Percentiles rank a stretch among this genome's conserved stretches.
Conservation (phyloP, 2,329 filamentous ascomycete genomes). For the Lanzia echinophila region DNA sequence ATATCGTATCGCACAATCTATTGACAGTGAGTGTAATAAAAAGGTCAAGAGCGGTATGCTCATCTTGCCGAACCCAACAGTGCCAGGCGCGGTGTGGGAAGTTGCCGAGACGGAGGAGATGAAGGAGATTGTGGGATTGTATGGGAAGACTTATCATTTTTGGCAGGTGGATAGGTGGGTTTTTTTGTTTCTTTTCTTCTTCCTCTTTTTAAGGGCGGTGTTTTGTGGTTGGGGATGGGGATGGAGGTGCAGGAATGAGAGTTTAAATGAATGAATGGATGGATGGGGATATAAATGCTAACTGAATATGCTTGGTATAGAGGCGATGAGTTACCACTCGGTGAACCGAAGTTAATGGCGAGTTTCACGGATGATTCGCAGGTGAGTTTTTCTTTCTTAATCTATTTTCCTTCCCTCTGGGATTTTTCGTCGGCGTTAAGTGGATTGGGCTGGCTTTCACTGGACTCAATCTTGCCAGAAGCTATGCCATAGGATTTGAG, state of each 20-base stretch:
- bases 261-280: too few species aligned
- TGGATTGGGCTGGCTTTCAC: too few species aligned
- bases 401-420: not conserved
- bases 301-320: slow-evolving; percentile 17
- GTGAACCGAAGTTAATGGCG: slow-evolving; percentile 8
- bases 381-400: not conserved
- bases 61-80: slow-evolving; percentile 55
- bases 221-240: too few species aligned
- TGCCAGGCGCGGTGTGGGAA: slow-evolving; percentile 63
- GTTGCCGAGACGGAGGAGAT: slow-evolving; percentile 72
- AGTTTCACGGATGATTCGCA: slow-evolving; percentile 7
- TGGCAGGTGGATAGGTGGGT: slow-evolving; percentile 66
- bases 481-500: too few species aligned
- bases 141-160: slow-evolving; percentile 79
- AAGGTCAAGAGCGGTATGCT: slow-evolving; percentile 52
- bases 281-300: too few species aligned
- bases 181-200: too few species aligned
- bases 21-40: too few species aligned
- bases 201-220: too few species aligned
- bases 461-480: too few species aligned
- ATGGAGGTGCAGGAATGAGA: too few species aligned
- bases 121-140: slow-evolving; percentile 65
- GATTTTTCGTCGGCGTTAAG: too few species aligned
- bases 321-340: slow-evolving; percentile 34
- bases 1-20: too few species aligned